A percentile compares a stretch with the other conserved stretches of the same genome.
phyloP scores from a whole-genome alignment of 768 basidiomycete species.

The Tricholoma terreum region DNA sequence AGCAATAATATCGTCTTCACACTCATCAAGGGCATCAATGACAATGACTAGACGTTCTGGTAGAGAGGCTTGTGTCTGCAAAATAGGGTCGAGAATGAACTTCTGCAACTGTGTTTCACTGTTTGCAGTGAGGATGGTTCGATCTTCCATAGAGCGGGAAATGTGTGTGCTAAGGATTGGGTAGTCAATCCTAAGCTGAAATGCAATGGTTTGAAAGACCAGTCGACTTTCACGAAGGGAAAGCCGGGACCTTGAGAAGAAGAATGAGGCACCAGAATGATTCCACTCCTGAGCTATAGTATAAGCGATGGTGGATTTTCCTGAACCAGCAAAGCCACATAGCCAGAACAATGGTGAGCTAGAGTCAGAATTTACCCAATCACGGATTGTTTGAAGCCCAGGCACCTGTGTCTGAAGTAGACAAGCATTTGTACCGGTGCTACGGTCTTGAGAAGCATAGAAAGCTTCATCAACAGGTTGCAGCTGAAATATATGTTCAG shows the following conservation, averaged over 20 bases:
- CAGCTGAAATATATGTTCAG: not conserved
- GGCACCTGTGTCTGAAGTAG: not conserved
- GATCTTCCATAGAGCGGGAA: too few species aligned
- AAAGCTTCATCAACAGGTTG: not conserved
- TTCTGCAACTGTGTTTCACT: not conserved
- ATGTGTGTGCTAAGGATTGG: not conserved
- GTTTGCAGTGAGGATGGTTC: not conserved
- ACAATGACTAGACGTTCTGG: too few species aligned
- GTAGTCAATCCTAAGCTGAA: not conserved
- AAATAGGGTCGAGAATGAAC: not conserved
- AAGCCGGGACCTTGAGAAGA: not conserved
- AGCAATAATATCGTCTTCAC: not conserved
- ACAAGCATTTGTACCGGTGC: not conserved
- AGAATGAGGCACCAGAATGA: not conserved
- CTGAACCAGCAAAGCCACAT: not conserved
- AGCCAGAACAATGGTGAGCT: not conserved
- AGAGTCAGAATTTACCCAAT: not conserved
- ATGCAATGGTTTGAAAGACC: not conserved
- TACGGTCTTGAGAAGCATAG: not conserved
- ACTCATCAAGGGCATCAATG: too few species aligned
- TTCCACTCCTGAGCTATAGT: not conserved
- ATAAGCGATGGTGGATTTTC: not conserved
- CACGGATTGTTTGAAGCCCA: not conserved
- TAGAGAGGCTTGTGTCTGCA: not conserved
- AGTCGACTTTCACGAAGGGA: not conserved